phyloP scores from a whole-genome alignment of 139 green algal genomes.

The Tetratostichococcus sp. region DNA sequence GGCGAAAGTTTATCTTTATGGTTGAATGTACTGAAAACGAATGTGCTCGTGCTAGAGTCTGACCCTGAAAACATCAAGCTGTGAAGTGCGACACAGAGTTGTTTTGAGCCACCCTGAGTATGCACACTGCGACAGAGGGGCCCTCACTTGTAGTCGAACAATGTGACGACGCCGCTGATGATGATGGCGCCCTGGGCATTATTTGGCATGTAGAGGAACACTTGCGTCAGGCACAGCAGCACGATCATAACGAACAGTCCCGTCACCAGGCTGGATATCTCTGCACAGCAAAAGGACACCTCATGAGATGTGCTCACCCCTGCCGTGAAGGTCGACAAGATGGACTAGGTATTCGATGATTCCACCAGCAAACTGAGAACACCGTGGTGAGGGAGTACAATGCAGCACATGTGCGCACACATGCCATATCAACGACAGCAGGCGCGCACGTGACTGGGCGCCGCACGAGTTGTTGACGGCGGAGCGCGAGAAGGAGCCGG shows the following conservation, averaged over 20 bases:
- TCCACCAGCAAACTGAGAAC: too few species aligned
- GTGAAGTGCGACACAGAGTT: too few species aligned
- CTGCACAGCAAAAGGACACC: not conserved
- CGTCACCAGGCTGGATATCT: not conserved
- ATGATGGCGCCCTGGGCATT: conserved; percentile 74
- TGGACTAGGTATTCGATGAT: too few species aligned
- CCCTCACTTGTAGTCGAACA: conserved; percentile 46
- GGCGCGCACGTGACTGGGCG: conserved; percentile 27
- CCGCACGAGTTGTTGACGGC: conserved; percentile 69
- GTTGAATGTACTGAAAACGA: too few species aligned
- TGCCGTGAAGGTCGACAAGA: not conserved
- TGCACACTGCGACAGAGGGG: conserved; percentile 7
- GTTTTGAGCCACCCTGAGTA: not conserved
- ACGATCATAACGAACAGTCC: conserved; percentile 64
- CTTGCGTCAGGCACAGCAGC: conserved; percentile 66
- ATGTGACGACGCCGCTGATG: conserved; percentile 50
- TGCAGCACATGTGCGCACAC: too few species aligned
- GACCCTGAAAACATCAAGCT: too few species aligned
- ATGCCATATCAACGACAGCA: too few species aligned
- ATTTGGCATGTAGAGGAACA: conserved; percentile 70
- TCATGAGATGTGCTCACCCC: too few species aligned
- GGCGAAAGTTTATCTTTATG: too few species aligned
- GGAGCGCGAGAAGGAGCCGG: conserved; percentile 81
- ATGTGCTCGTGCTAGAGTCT: too few species aligned
- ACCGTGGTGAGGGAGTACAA: too few species aligned